A percentile compares a stretch with the other conserved stretches of the same genome.
phyloP scores from a whole-genome alignment of 1,284 basidiomycete genomes.

The Crepidotus sp. region DNA sequence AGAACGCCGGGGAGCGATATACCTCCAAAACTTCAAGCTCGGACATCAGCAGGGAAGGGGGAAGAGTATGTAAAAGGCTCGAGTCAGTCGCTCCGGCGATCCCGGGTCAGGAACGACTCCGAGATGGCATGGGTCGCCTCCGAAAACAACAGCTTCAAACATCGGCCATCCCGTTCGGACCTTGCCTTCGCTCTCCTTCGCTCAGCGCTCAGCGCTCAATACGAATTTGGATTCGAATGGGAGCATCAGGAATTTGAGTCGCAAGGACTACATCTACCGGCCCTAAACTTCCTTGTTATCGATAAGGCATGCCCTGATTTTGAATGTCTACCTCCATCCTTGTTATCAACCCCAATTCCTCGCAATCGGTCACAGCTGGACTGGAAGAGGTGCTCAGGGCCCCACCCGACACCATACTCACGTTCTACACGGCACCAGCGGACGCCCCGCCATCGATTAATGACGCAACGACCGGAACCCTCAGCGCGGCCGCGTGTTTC shows the following conservation, averaged over 20 bases:
- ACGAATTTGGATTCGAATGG: too few species aligned
- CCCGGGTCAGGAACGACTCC: background rate
- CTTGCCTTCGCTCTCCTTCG: too few species aligned
- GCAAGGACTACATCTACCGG: too few species aligned
- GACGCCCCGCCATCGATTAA: constrained; percentile 26
- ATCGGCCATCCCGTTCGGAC: too few species aligned
- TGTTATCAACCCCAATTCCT: constrained; percentile 31
- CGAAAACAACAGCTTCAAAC: constrained; percentile 5
- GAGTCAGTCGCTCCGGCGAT: background rate
- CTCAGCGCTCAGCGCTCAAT: too few species aligned
- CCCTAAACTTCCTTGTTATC: background rate
- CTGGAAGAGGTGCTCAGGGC: constrained; percentile 21
- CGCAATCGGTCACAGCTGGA: constrained; percentile 26
- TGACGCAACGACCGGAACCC: constrained; percentile 24
- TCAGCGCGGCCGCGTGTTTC: constrained; percentile 25
- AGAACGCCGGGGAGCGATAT: constrained; percentile 17
- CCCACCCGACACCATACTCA: constrained; percentile 23
- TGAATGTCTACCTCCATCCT: constrained; percentile 19
- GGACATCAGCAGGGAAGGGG: constrained; percentile 17
- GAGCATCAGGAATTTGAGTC: too few species aligned
- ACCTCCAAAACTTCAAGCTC: constrained; percentile 54
- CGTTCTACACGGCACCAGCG: constrained; percentile 27
- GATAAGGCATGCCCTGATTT: background rate
- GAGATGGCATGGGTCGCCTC: background rate
- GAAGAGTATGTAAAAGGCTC: background rate